These are phyloP conservation scores for Mucor irregularis DNA, from an alignment of 371 early-diverging fungal species.

Conservation along the genomic window DNA sequence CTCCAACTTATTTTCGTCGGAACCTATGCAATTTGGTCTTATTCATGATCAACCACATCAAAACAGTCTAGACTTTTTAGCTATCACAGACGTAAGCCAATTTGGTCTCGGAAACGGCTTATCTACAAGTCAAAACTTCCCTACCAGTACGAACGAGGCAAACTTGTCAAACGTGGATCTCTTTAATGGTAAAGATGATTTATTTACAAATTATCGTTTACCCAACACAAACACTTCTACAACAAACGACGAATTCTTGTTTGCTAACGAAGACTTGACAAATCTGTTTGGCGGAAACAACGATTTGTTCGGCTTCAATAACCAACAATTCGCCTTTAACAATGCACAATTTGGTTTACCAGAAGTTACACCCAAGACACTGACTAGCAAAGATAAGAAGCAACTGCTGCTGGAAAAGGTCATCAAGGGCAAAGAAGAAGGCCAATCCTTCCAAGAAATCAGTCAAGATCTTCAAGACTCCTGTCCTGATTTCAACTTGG, in stretches of 20 bases:
- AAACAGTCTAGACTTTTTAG: neutral
- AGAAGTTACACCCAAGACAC: neutral
- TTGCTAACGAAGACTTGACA: constrained; percentile 28
- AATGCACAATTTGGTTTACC: constrained; percentile 25
- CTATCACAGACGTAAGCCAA: neutral
- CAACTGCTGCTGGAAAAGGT: constrained; percentile 8
- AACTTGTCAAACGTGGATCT: constrained; percentile 8
- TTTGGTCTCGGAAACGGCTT: neutral
- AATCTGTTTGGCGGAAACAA: constrained; percentile 30
- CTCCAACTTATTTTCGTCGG: constrained; percentile 2
- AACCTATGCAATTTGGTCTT: constrained; percentile 21
- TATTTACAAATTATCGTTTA: constrained; percentile 32
- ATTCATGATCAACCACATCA: neutral
- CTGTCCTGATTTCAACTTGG: constrained; percentile 34
- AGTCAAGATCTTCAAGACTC: constrained; percentile 19
- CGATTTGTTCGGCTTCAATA: constrained; percentile 28
- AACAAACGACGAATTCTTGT: constrained; percentile 19
- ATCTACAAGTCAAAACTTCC: neutral
- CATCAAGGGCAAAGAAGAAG: constrained; percentile 22
- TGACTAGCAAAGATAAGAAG: constrained; percentile 16
- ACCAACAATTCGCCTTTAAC: constrained; percentile 6
- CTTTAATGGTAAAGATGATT: constrained; percentile 38
- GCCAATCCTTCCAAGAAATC: constrained; percentile 22
- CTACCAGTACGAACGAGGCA: neutral
- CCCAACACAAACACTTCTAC: neutral